Conservation (phyloP, 2,329 filamentous ascomycete genomes). For the Berkeleyomyces basicola region DNA sequence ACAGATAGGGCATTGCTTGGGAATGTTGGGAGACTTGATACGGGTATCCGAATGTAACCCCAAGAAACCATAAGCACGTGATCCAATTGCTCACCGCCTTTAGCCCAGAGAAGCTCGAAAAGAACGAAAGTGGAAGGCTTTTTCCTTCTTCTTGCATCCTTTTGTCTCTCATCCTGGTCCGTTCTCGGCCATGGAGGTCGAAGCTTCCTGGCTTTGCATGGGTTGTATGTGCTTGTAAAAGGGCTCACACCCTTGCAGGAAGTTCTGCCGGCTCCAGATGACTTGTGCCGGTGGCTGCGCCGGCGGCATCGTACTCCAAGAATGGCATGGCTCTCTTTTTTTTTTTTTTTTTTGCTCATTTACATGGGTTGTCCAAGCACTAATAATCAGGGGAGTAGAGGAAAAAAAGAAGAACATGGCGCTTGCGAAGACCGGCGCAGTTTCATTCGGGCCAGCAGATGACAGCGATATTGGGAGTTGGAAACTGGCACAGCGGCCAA, state of each 20-base stretch:
- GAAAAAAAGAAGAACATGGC: not conserved
- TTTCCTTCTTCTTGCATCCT: not conserved
- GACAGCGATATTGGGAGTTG: not conserved
- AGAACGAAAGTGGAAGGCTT: not conserved
- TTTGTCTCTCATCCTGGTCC: not conserved
- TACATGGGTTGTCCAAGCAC: not conserved
- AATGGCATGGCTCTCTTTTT: not conserved
- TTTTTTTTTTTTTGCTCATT: not conserved
- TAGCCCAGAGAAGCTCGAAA: not conserved
- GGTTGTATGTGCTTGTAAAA: not conserved
- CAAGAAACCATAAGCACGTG: too few relatives aligned
- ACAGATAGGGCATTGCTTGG: too few relatives aligned
- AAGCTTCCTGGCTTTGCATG: not conserved
- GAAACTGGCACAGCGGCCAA: not conserved
- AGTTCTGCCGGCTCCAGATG: not conserved
- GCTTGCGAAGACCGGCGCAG: not conserved
- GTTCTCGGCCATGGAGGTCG: not conserved
- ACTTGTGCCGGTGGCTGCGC: not conserved
- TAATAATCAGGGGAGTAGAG: not conserved
- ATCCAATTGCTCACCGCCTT: too few relatives aligned
- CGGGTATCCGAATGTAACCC: too few relatives aligned
- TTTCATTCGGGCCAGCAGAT: not conserved
- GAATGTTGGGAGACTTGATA: too few relatives aligned
- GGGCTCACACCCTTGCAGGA: not conserved
- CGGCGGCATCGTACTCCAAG: constrained; percentile 6